These are phyloP conservation scores for Tripterygium wilfordii DNA, from an alignment of 177 flowering plant genomes.

Conservation along the genomic window DNA sequence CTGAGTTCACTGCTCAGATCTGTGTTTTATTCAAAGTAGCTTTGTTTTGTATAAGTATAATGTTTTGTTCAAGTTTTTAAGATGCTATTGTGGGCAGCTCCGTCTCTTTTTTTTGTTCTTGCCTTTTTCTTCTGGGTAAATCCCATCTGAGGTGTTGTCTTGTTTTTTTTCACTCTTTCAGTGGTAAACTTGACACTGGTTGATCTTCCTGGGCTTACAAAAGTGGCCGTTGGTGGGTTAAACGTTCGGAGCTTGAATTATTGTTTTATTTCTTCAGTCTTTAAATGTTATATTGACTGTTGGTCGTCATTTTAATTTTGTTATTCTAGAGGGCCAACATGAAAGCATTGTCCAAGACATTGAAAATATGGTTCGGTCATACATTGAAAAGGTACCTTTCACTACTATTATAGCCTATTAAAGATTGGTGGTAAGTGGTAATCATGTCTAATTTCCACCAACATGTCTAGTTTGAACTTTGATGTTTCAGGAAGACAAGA, in stretches of 20 bases:
- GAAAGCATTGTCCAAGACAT: conserved; percentile 63
- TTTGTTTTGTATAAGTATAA: too few species aligned
- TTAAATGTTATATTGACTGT: not conserved
- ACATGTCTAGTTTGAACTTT: too few species aligned
- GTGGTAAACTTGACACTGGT: conserved; percentile 80
- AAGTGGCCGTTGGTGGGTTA: conserved; percentile 81
- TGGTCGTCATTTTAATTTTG: not conserved
- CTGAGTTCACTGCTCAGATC: too few species aligned
- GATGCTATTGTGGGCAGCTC: too few species aligned
- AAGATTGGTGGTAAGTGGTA: too few species aligned
- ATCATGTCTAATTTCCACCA: too few species aligned
- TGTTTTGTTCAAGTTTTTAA: too few species aligned
- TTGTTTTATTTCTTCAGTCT: not conserved
- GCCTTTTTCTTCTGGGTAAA: not conserved
- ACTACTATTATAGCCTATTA: not conserved
- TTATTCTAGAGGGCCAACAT: conserved; percentile 49
- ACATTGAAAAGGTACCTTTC: conserved; percentile 51
- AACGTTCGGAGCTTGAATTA: not conserved
- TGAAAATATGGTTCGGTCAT: conserved; percentile 61
- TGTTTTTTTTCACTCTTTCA: conserved; percentile 19
- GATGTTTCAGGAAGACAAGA: too few species aligned
- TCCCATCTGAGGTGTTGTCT: not conserved
- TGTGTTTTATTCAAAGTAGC: too few species aligned
- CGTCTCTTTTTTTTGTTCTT: too few species aligned
- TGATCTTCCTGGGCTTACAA: conserved; percentile 90